These are phyloP conservation scores for Fusarium begoniae DNA, from an alignment of 2,329 filamentous ascomycete species.

Conservation along the genomic window DNA sequence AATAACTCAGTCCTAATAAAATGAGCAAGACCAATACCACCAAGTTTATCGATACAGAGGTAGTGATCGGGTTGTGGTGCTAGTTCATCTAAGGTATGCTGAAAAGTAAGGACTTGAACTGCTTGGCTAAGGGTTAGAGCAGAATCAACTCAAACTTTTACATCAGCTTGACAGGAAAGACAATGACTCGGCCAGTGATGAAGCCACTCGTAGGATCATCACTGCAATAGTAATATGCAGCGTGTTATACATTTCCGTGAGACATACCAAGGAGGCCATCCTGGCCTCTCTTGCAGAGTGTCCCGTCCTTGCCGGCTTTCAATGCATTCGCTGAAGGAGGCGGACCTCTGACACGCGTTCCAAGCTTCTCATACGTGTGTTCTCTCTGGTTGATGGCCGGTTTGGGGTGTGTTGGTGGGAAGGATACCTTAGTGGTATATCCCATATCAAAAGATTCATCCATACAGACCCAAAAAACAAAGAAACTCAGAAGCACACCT, in stretches of 20 bases:
- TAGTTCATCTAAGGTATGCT: neutral
- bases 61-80: neutral
- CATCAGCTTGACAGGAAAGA: neutral
- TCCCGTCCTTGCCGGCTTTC: neutral
- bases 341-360: neutral
- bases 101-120: neutral
- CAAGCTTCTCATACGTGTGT: neutral
- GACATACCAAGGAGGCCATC: neutral
- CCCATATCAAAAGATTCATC: neutral
- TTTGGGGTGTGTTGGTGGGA: neutral
- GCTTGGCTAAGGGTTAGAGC: neutral
- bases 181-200: neutral
- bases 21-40: neutral
- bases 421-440: neutral
- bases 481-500: neutral
- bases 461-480: neutral
- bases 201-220: neutral
- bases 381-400: neutral
- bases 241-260: neutral
- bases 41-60: neutral
- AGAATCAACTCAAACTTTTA: neutral
- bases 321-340: neutral
- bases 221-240: neutral
- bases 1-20: neutral
- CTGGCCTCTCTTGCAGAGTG: neutral